Evolutionary conservation across 108 stramenopile species (phyloP).

Genomic region (Mayamaea pseudoterrestris): DNA sequence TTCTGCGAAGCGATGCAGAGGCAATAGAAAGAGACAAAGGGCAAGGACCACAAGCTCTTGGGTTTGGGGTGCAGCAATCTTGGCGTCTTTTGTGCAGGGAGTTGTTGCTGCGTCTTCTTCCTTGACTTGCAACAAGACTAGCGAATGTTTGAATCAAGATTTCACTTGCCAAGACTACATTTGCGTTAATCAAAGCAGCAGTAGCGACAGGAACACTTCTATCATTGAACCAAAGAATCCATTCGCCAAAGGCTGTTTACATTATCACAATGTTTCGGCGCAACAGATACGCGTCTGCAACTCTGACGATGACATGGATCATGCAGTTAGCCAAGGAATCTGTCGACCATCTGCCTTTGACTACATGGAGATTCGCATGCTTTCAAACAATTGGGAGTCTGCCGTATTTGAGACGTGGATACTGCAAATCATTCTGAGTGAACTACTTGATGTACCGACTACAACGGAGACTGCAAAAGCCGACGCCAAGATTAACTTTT

Average conservation of each 20-base stretch:
- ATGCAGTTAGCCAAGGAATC: constrained; percentile 7
- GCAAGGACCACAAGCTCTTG: too few species aligned
- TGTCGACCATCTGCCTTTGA: constrained; percentile 7
- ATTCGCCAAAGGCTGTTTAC: constrained; percentile 15
- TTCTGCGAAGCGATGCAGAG: too few species aligned
- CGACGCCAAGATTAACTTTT: constrained; percentile 9
- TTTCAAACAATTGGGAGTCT: constrained; percentile 22
- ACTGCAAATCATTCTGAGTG: constrained; percentile 22
- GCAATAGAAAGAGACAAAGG: too few species aligned
- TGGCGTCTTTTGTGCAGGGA: too few species aligned
- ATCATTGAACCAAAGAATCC: constrained; percentile 27
- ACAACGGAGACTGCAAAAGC: constrained; percentile 13
- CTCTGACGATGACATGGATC: constrained; percentile 12
- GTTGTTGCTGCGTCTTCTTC: too few species aligned
- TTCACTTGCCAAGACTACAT: too few species aligned
- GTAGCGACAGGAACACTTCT: too few species aligned
- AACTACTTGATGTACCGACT: constrained; percentile 19
- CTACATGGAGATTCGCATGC: constrained; percentile 27
- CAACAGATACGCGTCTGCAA: constrained; percentile 11
- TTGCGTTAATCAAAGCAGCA: too few species aligned
- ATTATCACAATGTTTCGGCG: background rate
- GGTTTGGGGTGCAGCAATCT: too few species aligned
- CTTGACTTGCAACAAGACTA: too few species aligned
- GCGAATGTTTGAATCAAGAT: too few species aligned
- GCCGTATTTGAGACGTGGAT: constrained; percentile 18